phyloP scores from a whole-genome alignment of 2,329 filamentous ascomycete genomes.

The Calycina marina region DNA sequence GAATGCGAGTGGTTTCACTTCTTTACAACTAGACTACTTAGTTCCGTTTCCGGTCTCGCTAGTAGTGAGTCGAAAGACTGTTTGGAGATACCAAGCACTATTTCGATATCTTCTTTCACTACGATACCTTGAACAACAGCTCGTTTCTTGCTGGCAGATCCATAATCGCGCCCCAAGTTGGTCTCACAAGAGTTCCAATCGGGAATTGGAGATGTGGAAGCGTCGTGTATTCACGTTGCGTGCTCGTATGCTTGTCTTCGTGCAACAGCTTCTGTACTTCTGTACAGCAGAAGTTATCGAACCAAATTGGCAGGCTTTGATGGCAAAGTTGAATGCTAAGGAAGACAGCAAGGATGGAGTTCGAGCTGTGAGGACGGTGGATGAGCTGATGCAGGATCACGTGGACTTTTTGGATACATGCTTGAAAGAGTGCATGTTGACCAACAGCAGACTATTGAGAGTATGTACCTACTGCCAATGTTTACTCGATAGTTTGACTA shows the following conservation, averaged over 20 bases:
- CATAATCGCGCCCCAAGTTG: slow-evolving; percentile 71
- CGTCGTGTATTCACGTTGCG: slow-evolving; percentile 80
- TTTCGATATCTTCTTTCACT: slow-evolving; percentile 89
- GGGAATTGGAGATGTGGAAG: slow-evolving; percentile 79
- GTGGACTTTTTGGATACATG: slow-evolving; percentile 97
- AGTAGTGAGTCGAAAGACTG: slow-evolving; percentile 87
- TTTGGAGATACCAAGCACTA: slow-evolving; percentile 91
- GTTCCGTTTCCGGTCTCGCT: slow-evolving; percentile 92
- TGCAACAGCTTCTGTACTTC: slow-evolving; percentile 93
- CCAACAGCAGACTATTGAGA: slow-evolving; percentile 83
- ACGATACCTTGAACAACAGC: slow-evolving; percentile 74
- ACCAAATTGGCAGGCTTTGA: slow-evolving; percentile 89
- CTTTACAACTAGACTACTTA: slow-evolving; percentile 82
- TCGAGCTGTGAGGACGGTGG: slow-evolving; percentile 56
- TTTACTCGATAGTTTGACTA: slow-evolving; percentile 1
- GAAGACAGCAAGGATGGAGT: slow-evolving; percentile 29
- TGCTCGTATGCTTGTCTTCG: slow-evolving; percentile 90
- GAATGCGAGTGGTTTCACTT: slow-evolving; percentile 80
- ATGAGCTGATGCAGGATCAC: slow-evolving; percentile 97
- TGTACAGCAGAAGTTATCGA: slow-evolving; percentile 96
- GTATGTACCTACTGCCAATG: slow-evolving; percentile 34
- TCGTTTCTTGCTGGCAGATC: slow-evolving; percentile 80
- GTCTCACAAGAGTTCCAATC: slow-evolving; percentile 64
- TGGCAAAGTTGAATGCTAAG: slow-evolving; percentile 63
- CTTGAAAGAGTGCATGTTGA: slow-evolving; percentile 97